A percentile compares a stretch with the other conserved stretches of the same genome.
phyloP scores from a whole-genome alignment of 2,329 filamentous ascomycete genomes.

The Aspergillus fischeri region DNA sequence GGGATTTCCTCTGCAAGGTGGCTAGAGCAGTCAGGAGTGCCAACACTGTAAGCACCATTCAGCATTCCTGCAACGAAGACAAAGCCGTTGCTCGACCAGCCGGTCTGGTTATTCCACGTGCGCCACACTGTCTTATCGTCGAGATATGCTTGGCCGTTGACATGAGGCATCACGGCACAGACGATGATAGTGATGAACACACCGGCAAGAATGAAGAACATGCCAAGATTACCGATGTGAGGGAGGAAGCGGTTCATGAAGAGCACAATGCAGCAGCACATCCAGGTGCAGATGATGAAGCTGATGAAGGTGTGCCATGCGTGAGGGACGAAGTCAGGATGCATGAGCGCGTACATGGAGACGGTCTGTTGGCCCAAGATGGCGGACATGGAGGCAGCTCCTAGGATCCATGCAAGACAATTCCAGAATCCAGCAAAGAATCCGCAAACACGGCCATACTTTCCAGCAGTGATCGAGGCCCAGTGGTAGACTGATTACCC shows the following conservation, averaged over 20 bases:
- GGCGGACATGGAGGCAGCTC: conserved; percentile 55
- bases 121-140: conserved; percentile 53
- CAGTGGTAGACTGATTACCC: conserved; percentile 54
- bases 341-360: conserved; percentile 58
- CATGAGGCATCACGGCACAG: conserved; percentile 51
- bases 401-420: conserved; percentile 55
- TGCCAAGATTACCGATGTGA: conserved; percentile 52
- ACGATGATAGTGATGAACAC: conserved; percentile 53
- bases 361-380: conserved; percentile 59
- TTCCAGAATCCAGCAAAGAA: conserved; percentile 47
- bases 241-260: conserved; percentile 52
- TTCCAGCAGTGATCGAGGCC: conserved; percentile 56
- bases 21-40: conserved; percentile 61
- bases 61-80: conserved; percentile 63
- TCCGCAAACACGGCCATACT: conserved; percentile 50
- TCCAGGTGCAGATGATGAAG: conserved; percentile 55
- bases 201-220: conserved; percentile 54
- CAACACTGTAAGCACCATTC: conserved; percentile 66
- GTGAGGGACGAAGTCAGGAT: conserved; percentile 49
- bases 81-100: conserved; percentile 51
- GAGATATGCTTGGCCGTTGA: conserved; percentile 41
- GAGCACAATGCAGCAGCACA: conserved; percentile 50
- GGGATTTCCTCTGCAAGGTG: conserved; percentile 65
- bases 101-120: conserved; percentile 49
- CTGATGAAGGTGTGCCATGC: conserved; percentile 59